Base-by-base conservation (phyloP, 192 early-diverging fungal genomes). In the Diversispora epigaea region DNA sequence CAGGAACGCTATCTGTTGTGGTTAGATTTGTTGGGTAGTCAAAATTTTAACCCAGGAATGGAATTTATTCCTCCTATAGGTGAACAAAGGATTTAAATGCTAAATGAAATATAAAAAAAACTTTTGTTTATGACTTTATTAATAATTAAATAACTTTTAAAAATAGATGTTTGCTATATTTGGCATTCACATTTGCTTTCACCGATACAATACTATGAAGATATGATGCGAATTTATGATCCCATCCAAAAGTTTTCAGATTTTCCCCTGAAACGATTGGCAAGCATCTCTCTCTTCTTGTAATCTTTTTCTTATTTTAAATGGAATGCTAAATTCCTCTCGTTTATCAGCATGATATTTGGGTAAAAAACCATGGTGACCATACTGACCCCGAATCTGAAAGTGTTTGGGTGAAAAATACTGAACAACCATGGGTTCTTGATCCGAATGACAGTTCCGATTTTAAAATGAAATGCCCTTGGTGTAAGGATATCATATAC, bases 1-100 rank as follows among this genome's bases (percentile, higher is more conserved):
- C 84, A 87, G 61, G 73, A 78, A 71, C 73, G 86, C 12, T 87
- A 87, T 58, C 19, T 77, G 9, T 75, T 72, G 46, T 87, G 86
- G 84, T 49, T 86, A 47, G 63, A 80, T 17, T 65, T 77, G 19
- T 75, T 87, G 19, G 56, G 62, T 41, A 77, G 77, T 43, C 77
- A 73, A 12, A 50, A 64, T 11, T 64, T 41, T 64, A 8, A 60
- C 25, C 76, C 71, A 41, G 50, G 44, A 50, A 49, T 25, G 12
- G 58, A 77, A 47, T 82, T 82, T 5, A 46, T 87, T 11, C 86
- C 86, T 8, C 77, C 76, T 46, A 73, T 79, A 22, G 78, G 78
- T 79, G 76, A 50, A 15, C 3, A 50, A 50, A 12, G 1, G 15
- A 12, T 32, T 32, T 32, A 32, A 32, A 32, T 32, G 2, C 25